These are phyloP conservation scores for Orbilia ellipsospora DNA, from an alignment of 2,329 filamentous ascomycete species.

Conservation along the genomic window DNA sequence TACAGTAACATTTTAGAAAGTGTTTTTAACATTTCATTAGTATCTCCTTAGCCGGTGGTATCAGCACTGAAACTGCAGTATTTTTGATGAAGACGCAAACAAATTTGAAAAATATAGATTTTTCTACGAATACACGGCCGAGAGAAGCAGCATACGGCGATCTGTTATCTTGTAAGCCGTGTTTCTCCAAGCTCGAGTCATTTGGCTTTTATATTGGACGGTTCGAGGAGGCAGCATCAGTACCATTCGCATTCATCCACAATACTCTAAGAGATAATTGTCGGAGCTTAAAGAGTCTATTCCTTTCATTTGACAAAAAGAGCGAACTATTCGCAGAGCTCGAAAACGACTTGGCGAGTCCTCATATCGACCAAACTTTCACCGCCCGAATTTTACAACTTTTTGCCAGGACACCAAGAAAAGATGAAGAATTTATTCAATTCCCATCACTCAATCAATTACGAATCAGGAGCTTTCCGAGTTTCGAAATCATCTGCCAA, in stretches of 20 bases:
- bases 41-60: slow-evolving; percentile 5
- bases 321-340: slow-evolving; percentile 22
- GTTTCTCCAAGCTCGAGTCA: slow-evolving; percentile 4
- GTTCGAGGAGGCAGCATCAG: slow-evolving; percentile 23
- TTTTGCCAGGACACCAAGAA: slow-evolving; percentile 1
- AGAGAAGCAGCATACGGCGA: slow-evolving; percentile 4
- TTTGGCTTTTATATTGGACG: slow-evolving; percentile 27
- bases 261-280: slow-evolving; percentile 16
- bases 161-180: not conserved
- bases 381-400: slow-evolving; percentile 14
- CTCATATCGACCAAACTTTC: slow-evolving; percentile 7
- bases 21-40: not conserved
- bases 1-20: not conserved
- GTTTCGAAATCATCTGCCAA: slow-evolving; percentile 11
- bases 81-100: slow-evolving; percentile 18
- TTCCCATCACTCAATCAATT: slow-evolving; percentile 18
- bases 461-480: slow-evolving; percentile 9
- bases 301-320: slow-evolving; percentile 26
- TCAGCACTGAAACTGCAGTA: slow-evolving; percentile 19
- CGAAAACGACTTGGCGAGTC: not conserved
- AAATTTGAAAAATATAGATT: slow-evolving; percentile 19
- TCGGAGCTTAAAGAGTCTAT: slow-evolving; percentile 28
- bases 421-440: slow-evolving; percentile 11
- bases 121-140: slow-evolving; percentile 6
- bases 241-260: slow-evolving; percentile 26